Base-by-base conservation (phyloP, 2,329 filamentous ascomycete species). In the Talaromyces sp. region DNA sequence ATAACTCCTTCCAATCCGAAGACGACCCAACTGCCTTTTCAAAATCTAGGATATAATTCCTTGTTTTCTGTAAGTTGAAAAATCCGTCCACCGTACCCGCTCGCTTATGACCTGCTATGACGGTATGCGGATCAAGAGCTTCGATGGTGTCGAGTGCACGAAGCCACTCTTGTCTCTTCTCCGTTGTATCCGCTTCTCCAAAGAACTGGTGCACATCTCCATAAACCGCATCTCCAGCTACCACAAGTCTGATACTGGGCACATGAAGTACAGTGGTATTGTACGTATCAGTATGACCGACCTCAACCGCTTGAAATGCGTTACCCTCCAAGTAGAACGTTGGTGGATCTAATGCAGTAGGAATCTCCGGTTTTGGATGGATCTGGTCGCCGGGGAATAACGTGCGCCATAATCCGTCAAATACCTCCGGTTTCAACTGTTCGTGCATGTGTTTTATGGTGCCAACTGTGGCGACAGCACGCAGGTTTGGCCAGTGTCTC, bases 201-300 rank as follows among this genome's bases (percentile, higher is more conserved):
- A 78, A 65, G 62, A 70, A 72, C 63, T 74, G 73, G 52, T 76
- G 71, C 5, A 70, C 67, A 24, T 75, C 65, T 0, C 73, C 73
- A 58, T 78, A 78, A 0, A 77, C 72, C 24, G 72, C 70, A 60
- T 79, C 77, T 1, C 77, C 76, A 0, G 68, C 69, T 1, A 75
- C 72, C 0, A 70, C 76, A 5, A 78, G 69, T 4, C 60, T 61
- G 1, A 79, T 54, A 13, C 67, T 64, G 0, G 76, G 75, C 0
- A 75, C 68, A 55, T 71, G 71, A 4, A 79, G 68, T 1, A 77
- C 65, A 0, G 75, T 74, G 0, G 71, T 70, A 29, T 69, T 63
- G 32, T 70, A 60, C 0, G 71, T 74, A 57, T 74, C 71, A 2
- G 63, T 63, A 29, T 72, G 66, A 3, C 67, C 66, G 0, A 70